These are phyloP conservation scores for Penstemon davidsonii DNA, from an alignment of 257 asterid genomes.

Conservation along the genomic window DNA sequence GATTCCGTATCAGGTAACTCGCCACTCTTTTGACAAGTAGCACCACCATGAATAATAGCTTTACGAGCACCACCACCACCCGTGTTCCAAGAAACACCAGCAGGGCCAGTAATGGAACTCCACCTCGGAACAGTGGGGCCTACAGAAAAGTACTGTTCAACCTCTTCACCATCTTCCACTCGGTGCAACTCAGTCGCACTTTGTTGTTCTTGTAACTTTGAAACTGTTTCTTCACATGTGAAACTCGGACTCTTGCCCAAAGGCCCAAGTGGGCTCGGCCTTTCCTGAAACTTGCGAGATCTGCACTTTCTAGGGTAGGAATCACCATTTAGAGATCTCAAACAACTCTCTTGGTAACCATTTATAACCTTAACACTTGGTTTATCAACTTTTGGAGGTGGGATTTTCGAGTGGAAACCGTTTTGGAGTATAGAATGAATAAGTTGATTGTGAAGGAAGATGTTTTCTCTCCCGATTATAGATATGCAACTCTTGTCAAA, in stretches of 20 bases:
- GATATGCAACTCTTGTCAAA: conserved; percentile 56
- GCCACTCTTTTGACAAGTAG: conserved; percentile 44
- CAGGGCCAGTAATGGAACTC: conserved; percentile 74
- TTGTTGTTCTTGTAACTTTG: conserved; percentile 65
- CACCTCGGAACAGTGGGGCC: conserved; percentile 49
- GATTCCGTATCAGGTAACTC: conserved; percentile 61
- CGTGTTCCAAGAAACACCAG: conserved; percentile 52
- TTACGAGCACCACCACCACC: conserved; percentile 36
- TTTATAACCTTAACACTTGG: conserved; percentile 26
- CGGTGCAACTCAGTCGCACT: conserved; percentile 76
- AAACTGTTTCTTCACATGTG: conserved; percentile 59
- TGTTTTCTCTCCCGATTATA: conserved; percentile 73
- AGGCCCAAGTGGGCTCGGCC: conserved; percentile 87
- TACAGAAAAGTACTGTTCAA: conserved; percentile 46
- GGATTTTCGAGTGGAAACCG: conserved; percentile 49
- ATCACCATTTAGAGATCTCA: conserved; percentile 63
- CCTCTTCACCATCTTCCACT: conserved; percentile 95
- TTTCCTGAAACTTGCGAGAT: conserved; percentile 65
- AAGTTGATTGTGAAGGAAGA: conserved; percentile 68
- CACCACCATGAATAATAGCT: conserved; percentile 33
- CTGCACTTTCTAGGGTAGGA: conserved; percentile 56
- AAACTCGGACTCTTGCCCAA: conserved; percentile 68
- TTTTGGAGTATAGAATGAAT: conserved; percentile 64
- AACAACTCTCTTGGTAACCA: conserved; percentile 53
- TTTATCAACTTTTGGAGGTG: conserved; percentile 58